A percentile compares a stretch with the other conserved stretches of the same genome.
These are phyloP conservation scores for Choanephora cucurbitarum DNA, from an alignment of 371 early-diverging fungal species.

Conservation along the genomic window DNA sequence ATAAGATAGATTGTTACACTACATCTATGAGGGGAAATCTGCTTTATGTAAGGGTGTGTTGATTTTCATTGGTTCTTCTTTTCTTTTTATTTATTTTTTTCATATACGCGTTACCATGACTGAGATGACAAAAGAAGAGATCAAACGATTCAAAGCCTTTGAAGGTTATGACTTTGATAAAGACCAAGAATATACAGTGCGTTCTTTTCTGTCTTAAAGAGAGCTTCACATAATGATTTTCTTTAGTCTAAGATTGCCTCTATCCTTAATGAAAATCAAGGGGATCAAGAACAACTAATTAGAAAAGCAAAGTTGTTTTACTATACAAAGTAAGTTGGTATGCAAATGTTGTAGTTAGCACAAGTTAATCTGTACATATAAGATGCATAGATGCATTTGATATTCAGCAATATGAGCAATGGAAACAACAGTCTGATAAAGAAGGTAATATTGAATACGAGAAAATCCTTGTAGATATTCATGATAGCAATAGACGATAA, in stretches of 20 bases:
- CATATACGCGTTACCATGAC: neutral
- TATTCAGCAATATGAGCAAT: conserved; percentile 17
- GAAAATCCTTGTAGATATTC: no score
- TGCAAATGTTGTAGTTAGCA: neutral
- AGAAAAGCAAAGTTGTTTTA: conserved; percentile 30
- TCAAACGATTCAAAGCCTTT: conserved; percentile 6
- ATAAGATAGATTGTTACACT: conserved; percentile 2
- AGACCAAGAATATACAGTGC: conserved; percentile 2
- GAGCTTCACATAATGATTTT: neutral
- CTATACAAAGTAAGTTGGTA: conserved; percentile 29
- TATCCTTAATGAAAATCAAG: conserved; percentile 22
- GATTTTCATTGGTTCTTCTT: neutral
- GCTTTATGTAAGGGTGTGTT: neutral
- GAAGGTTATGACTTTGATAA: conserved; percentile 27
- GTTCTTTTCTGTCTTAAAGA: neutral
- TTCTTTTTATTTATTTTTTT: conserved; percentile 7
- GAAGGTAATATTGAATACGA: no score
- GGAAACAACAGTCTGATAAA: conserved; percentile 15
- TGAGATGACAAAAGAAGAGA: neutral
- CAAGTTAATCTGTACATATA: neutral
- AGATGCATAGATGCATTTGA: conserved; percentile 20
- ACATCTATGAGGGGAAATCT: no score
- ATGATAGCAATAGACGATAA: conserved; percentile 11
- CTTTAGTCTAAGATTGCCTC: conserved; percentile 24
- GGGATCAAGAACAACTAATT: conserved; percentile 19